Evolutionary conservation across 345 rosid genomes (phyloP), one percentile per base, ranked within the genome.

Genomic region (Eucalyptus victrix): DNA sequence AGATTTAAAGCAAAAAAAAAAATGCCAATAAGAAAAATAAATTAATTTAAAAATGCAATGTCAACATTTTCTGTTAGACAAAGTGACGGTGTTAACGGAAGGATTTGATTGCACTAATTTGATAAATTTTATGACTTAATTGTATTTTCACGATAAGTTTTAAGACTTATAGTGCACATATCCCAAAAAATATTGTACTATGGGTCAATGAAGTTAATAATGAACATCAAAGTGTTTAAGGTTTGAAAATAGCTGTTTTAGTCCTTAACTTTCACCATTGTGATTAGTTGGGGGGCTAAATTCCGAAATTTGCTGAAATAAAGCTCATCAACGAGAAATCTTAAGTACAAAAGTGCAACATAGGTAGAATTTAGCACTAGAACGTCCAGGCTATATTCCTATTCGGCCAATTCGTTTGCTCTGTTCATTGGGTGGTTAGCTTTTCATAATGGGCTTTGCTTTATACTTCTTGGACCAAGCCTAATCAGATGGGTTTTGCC

Each of bases 81-180:
- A 53, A 53, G 56, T 53, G 56, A 53, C 1, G 0, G 2, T 19
- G 24, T 53, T 1, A 53, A 53, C 0, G 1, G 5, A 53, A 53
- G 0, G 58, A 53, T 10, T 19, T 53, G 10, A 53, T 53, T 53
- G 9, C 11, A 53, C 2, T 53, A 53, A 53, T 53, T 53, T 53
- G 23, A 53, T 0, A 53, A 53, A 19, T 8, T 53, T 53, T 3
- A 53, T 53, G 2, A 53, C 11, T 53, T 3, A 53, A 19, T 53
- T 53, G 2, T 53, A 53, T 10, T 8, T 53, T 53, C 2, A 1
- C 5, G 0, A 53, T 53, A 53, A 19, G 24, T 53, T 53, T 53
- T 19, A 19, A 19, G 58, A 19, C 4, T 53, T 19, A 53, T 53
- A 53, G 9, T 53, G 58, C 58, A 53, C 24, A 53, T 53, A 53